phyloP scores from a whole-genome alignment of 23 red algal species.

The Gracilaria gracilis region DNA sequence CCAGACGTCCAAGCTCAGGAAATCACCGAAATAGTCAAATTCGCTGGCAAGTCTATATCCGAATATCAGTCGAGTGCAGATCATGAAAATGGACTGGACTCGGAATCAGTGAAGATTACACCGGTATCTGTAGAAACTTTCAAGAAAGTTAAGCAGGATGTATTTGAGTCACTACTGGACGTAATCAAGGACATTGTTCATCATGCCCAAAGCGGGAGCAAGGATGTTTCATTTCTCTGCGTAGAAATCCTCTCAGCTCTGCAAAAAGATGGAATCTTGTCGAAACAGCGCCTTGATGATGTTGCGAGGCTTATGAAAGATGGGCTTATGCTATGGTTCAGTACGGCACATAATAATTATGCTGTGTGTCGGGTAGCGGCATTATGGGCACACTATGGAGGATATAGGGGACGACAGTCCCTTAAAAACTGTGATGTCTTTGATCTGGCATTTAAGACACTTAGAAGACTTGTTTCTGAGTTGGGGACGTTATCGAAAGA shows the following conservation, averaged over 20 bases:
- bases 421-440: slow-evolving; percentile 33
- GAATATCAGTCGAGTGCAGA: background rate
- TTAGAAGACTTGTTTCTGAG: slow-evolving; percentile 14
- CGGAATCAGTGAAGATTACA: background rate
- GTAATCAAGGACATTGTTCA: slow-evolving; percentile 31
- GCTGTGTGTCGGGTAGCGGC: slow-evolving; percentile 22
- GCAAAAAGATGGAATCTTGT: slow-evolving; percentile 49
- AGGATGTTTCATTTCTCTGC: slow-evolving; percentile 49
- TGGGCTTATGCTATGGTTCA: slow-evolving; percentile 25
- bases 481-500: background rate
- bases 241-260: slow-evolving; percentile 56
- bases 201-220: slow-evolving; percentile 20
- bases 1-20: slow-evolving; percentile 20
- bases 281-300: slow-evolving; percentile 27
- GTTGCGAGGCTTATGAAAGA: slow-evolving; percentile 32
- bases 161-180: slow-evolving; percentile 54
- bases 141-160: slow-evolving; percentile 32
- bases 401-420: slow-evolving; percentile 23
- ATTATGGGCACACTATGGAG: slow-evolving; percentile 68
- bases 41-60: background rate
- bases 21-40: slow-evolving; percentile 18
- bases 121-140: slow-evolving; percentile 41
- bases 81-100: background rate
- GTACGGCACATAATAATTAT: background rate
- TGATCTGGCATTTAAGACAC: slow-evolving; percentile 26